These are phyloP conservation scores for Coniochaeta hoffmannii DNA, from an alignment of 2,329 filamentous ascomycete species.

Conservation along the genomic window DNA sequence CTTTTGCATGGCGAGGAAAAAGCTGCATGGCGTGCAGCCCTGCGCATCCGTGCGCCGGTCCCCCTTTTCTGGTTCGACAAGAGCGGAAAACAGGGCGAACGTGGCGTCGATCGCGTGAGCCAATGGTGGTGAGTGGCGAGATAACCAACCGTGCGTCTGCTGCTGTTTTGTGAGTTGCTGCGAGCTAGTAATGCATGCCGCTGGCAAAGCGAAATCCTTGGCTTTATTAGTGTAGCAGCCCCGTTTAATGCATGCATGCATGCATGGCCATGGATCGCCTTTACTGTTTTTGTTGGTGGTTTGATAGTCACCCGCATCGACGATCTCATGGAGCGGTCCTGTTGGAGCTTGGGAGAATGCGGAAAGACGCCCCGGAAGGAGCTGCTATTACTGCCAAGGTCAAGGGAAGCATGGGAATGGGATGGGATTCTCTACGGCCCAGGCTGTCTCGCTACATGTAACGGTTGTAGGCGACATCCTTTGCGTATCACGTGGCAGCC, in stretches of 20 bases:
- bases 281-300: no score
- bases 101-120: conserved; percentile 2
- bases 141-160: not conserved
- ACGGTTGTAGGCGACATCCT: not conserved
- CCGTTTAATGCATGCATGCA: not conserved
- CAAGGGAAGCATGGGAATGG: no score
- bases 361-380: no score
- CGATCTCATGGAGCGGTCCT: not conserved
- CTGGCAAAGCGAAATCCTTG: not conserved
- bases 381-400: no score
- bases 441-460: no score
- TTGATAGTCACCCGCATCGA: not conserved
- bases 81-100: conserved; percentile 2
- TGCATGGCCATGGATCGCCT: not conserved
- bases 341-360: no score
- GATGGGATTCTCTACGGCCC: no score
- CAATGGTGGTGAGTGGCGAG: conserved; percentile 1
- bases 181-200: not conserved
- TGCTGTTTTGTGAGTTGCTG: not conserved
- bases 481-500: not conserved
- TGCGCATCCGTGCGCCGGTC: not conserved
- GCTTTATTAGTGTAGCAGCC: not conserved
- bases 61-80: not conserved
- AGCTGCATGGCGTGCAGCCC: not conserved
- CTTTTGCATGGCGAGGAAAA: not conserved